Evolutionary conservation across 768 basidiomycete genomes (phyloP).

Genomic region (Kwoniella europaea): DNA sequence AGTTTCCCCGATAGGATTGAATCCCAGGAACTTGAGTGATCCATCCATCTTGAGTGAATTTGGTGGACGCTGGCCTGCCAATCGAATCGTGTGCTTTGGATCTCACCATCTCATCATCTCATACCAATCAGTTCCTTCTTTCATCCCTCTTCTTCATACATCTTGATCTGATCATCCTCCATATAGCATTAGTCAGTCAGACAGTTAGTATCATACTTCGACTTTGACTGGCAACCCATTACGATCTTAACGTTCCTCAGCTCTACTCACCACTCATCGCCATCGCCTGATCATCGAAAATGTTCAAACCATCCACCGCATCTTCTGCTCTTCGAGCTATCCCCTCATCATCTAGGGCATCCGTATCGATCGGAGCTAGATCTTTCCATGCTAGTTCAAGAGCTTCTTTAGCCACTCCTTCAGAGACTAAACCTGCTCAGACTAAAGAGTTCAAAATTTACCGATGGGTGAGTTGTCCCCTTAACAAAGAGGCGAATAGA

Average conservation of each 20-base stretch:
- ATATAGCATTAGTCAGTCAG: not conserved
- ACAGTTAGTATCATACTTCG: not conserved
- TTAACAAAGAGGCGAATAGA: too few relatives aligned
- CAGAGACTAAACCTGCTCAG: conserved; percentile 38
- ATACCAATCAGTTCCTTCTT: not conserved
- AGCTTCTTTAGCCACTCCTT: conserved; percentile 37
- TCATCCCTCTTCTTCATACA: conserved; percentile 3
- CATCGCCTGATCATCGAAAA: not conserved
- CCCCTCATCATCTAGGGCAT: conserved; percentile 24
- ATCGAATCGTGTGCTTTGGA: conserved; percentile 6
- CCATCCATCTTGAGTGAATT: not conserved
- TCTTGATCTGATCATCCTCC: not conserved
- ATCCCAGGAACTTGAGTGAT: conserved; percentile 5
- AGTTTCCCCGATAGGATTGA: conserved; percentile 9
- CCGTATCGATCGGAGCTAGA: conserved; percentile 8
- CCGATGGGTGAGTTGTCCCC: conserved; percentile 74
- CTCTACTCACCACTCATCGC: conserved; percentile 15
- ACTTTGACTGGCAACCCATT: not conserved
- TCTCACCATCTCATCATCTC: not conserved
- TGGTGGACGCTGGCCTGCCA: conserved; percentile 2
- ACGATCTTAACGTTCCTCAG: not conserved
- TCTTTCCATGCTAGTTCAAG: conserved; percentile 30
- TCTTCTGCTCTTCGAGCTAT: conserved; percentile 24
- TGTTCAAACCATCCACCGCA: conserved; percentile 26
- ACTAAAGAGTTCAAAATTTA: conserved; percentile 98